These are phyloP conservation scores for Pichia terricola DNA, from an alignment of 1,139 yeast species.

Conservation along the genomic window DNA sequence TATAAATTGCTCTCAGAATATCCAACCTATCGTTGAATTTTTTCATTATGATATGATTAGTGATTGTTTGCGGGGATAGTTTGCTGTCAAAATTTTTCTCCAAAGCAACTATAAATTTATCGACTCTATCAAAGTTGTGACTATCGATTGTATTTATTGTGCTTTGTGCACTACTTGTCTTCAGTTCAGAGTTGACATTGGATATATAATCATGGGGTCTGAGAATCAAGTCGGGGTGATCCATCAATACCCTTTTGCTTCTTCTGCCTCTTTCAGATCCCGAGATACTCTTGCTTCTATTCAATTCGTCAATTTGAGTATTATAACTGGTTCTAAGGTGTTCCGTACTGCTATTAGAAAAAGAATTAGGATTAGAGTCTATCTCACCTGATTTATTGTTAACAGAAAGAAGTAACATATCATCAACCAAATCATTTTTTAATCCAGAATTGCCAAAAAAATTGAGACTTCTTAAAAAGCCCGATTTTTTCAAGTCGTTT, in stretches of 20 bases:
- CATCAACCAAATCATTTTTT: slow-evolving; percentile 29
- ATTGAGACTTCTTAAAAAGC: no score
- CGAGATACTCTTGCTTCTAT: slow-evolving; percentile 68
- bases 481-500: slow-evolving; percentile 30
- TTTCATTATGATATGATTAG: slow-evolving; percentile 34
- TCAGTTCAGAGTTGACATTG: slow-evolving; percentile 16
- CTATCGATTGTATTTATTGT: not conserved
- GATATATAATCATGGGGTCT: slow-evolving; percentile 62
- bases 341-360: no score
- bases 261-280: slow-evolving; percentile 62
- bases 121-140: slow-evolving; percentile 21
- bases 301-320: slow-evolving; percentile 34
- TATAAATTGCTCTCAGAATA: slow-evolving; percentile 49
- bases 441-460: slow-evolving; percentile 11
- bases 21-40: slow-evolving; percentile 40
- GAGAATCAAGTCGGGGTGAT: slow-evolving; percentile 52
- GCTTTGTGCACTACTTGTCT: no score
- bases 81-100: slow-evolving; percentile 17
- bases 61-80: slow-evolving; percentile 37
- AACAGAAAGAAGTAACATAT: slow-evolving; percentile 20
- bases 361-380: no score
- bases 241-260: slow-evolving; percentile 57
- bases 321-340: no score
- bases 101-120: slow-evolving; percentile 16
- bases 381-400: no score